These are phyloP conservation scores for Posidonia oceanica DNA, from an alignment of 116 monocot genomes.

Conservation along the genomic window DNA sequence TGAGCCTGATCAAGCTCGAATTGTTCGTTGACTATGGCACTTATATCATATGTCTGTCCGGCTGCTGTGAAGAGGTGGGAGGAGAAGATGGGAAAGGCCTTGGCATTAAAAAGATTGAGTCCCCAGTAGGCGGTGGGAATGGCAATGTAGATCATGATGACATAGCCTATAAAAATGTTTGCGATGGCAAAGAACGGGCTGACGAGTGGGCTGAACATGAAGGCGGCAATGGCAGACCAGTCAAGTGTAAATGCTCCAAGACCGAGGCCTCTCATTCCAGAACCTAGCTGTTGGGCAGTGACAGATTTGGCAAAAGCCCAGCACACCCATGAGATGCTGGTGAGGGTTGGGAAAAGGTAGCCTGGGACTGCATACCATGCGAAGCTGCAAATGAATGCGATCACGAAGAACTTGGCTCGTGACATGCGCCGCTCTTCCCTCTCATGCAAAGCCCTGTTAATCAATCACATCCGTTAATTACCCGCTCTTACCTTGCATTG, in stretches of 20 bases:
- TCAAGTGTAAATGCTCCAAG: slow-evolving; percentile 6
- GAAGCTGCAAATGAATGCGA: slow-evolving; percentile 53
- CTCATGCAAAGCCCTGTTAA: slow-evolving; percentile 77
- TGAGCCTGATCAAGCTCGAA: neutral
- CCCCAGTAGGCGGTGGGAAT: slow-evolving; percentile 9
- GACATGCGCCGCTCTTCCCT: slow-evolving; percentile 54
- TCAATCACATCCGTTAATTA: neutral
- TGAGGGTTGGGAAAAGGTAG: slow-evolving; percentile 8
- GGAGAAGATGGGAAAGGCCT: slow-evolving; percentile 11
- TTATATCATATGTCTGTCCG: slow-evolving; percentile 4
- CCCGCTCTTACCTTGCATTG: too few species aligned
- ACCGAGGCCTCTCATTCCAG: slow-evolving; percentile 6
- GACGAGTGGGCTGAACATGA: slow-evolving; percentile 11
- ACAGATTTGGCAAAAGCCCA: slow-evolving; percentile 11
- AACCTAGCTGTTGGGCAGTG: slow-evolving; percentile 11
- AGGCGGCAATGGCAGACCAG: slow-evolving; percentile 8
- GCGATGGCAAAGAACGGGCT: slow-evolving; percentile 6
- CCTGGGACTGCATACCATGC: slow-evolving; percentile 13
- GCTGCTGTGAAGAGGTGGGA: neutral
- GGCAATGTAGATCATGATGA: slow-evolving; percentile 5
- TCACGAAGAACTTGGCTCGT: slow-evolving; percentile 79
- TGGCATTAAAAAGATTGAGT: slow-evolving; percentile 13
- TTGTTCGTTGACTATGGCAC: neutral
- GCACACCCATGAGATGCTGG: slow-evolving; percentile 19
- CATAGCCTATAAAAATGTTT: slow-evolving; percentile 8